Percentiles rank a stretch among this genome's conserved stretches.
phyloP scores from a whole-genome alignment of 352 stramenopile genomes.

The Paralagenidium karlingii region DNA sequence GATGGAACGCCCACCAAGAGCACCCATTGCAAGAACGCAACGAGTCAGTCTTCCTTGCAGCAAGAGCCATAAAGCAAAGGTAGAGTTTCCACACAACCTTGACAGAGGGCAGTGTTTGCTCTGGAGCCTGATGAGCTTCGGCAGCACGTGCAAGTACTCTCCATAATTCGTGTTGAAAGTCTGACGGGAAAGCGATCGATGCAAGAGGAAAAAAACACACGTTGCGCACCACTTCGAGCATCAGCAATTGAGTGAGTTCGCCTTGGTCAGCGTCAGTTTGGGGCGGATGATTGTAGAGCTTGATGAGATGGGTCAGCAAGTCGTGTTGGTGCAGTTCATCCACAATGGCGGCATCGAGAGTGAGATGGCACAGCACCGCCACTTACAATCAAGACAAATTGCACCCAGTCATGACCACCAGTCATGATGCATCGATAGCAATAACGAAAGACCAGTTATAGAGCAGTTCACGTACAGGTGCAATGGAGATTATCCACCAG shows the following conservation, averaged over 20 bases:
- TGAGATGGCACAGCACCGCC: constrained; percentile 37
- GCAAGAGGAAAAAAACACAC: constrained; percentile 16
- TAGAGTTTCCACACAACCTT: no score
- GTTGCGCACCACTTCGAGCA: constrained; percentile 39
- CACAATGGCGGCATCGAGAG: constrained; percentile 37
- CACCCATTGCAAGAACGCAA: constrained; percentile 1
- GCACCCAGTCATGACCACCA: no score
- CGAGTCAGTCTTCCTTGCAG: background rate
- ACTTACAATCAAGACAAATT: constrained; percentile 12
- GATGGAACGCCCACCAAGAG: background rate
- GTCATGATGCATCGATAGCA: no score
- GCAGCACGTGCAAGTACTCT: constrained; percentile 7
- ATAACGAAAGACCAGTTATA: background rate
- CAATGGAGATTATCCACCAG: constrained; percentile 41
- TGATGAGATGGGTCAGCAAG: constrained; percentile 13
- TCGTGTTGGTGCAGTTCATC: constrained; percentile 23
- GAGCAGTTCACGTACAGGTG: constrained; percentile 14
- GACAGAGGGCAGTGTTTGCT: no score
- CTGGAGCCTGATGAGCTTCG: no score
- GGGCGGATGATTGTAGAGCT: constrained; percentile 12
- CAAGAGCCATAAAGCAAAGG: background rate
- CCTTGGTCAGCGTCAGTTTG: constrained; percentile 10
- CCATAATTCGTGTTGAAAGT: constrained; percentile 16
- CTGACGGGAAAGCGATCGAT: constrained; percentile 3
- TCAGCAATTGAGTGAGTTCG: constrained; percentile 5